Evolutionary conservation across 164 flowering plant genomes (phyloP), one percentile per base, ranked within the genome.

Genomic region (Chimonanthus praecox): DNA sequence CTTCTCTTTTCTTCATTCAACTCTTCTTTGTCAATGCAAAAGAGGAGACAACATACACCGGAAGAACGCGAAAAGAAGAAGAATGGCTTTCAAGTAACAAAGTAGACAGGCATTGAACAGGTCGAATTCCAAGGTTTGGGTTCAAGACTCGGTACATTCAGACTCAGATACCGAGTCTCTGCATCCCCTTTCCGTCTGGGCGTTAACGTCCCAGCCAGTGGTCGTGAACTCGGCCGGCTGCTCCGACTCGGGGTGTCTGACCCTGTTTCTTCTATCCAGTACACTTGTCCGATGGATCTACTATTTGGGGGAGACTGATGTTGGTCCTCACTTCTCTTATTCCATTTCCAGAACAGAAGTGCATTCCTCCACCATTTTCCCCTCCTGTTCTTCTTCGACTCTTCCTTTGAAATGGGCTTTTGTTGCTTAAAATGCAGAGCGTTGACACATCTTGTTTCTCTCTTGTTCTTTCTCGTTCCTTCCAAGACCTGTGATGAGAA

Each of bases 361-460:
- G 94, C 94, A 45, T 78, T 90, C 51, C 58, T 86, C 97, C 97
- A 89, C 98, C 95, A 90, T 11, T 80, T 81, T 67, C 76, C 83
- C 83, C 82, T 90, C 77, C 78, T 80, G 76, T n/a, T 74, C 69
- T 80, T 83, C 77, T 69, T 77, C 61, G 84, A 44, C 2, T 77
- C 80, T 82, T 84, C 92, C 68, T 81, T 87, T 5, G 89, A 84
- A 54, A 85, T 85, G 82, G 92, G 92, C 62, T 91, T 93, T 66
- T 87, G 91, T 64, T 89, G 89, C 84, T 87, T 90, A 88, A 87
- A 89, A 71, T 85, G 88, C 0, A 87, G 60, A 2, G 85, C 73
- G 73, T 88, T 92, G 8, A 85, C 76, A 72, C 89, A 79, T 81
- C 86, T 85, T 16, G 82, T 7, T 8, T 82, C 85, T 45, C 80